Evolutionary conservation across 1,284 basidiomycete species (phyloP), one percentile per base, ranked within the genome.

Genomic region (Athelia psychrophila): DNA sequence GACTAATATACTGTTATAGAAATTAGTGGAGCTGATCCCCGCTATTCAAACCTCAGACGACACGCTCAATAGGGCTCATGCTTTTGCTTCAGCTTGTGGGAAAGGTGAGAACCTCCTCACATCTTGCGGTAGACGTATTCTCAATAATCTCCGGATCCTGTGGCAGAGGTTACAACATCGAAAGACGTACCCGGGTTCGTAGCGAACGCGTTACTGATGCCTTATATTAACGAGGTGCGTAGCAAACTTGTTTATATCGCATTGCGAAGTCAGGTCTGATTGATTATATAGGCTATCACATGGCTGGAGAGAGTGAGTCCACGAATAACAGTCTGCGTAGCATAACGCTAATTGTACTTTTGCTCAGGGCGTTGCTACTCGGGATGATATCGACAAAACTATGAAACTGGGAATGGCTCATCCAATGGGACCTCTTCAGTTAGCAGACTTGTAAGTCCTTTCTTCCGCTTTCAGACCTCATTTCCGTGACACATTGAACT

Each of bases 381-480:
- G 91, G 42, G 94, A 98, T 53, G 94, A 98, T 66, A 98, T 98
- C 57, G 96, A 98, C 73, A 93, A 88, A 58, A 97, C 93, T 0
- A 81, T 98, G 51, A 88, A 86, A 62, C 76, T 97, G 16, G 96
- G 95, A 46, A 98, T 97, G 93, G 90, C 87, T 56, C 95, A 98
- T 64, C 95, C 95, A 1, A 97, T 97, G 93, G 95, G 95, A 15
- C 92, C 92, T 2, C 72, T 95, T 15, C 88, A 93, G 56, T 79
- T 94, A 42, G 20, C 38, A 9, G 38, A 42, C 16, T 35, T 88
- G 86, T 83, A 55, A 53, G 78, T 64, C 27, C 9, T 6, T n/a
- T 10, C 25, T 56, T 38, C 33, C 46, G 25, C n/a, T n/a, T 42
- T 36, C 44, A n/a, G 50, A 27, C 19, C 30, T 16, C 13, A 18